These are phyloP conservation scores for Geotrichum europaeum DNA, from an alignment of 1,139 yeast genomes.

Conservation along the genomic window DNA sequence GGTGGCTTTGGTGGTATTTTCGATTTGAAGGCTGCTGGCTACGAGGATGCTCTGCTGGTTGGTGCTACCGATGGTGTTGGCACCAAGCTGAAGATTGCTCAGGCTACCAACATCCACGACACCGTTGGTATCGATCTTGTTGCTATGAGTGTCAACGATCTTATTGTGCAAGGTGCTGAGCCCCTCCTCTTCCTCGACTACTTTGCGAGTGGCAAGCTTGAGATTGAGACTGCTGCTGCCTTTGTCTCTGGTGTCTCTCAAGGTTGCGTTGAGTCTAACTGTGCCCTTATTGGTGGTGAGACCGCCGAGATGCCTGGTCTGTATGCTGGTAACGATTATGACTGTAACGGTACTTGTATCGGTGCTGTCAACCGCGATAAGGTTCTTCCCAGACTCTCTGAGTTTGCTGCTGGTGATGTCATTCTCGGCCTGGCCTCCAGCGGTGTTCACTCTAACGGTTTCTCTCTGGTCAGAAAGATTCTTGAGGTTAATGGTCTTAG, in stretches of 20 bases:
- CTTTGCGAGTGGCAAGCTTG: conserved; percentile 91
- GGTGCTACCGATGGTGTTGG: conserved; percentile 99
- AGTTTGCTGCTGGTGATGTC: conserved; percentile 73
- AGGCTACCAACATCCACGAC: conserved; percentile 77
- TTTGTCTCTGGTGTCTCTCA: conserved; percentile 95
- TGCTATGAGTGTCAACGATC: conserved; percentile 97
- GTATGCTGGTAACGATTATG: conserved; percentile 92
- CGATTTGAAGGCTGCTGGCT: conserved; percentile 85
- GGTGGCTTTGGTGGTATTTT: conserved; percentile 99
- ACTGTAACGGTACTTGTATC: conserved; percentile 95
- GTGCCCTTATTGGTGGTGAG: conserved; percentile 98
- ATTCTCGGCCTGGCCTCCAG: conserved; percentile 81
- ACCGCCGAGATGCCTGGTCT: conserved; percentile 99
- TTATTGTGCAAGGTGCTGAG: conserved; percentile 98
- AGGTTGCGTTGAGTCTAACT: conserved; percentile 91
- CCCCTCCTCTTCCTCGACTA: conserved; percentile 93
- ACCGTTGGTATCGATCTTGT: conserved; percentile 98
- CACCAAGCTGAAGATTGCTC: conserved; percentile 92
- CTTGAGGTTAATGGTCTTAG: conserved; percentile 65
- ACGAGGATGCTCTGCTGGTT: conserved; percentile 70
- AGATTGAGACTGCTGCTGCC: conserved; percentile 73
- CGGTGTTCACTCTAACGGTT: conserved; percentile 96
- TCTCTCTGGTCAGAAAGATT: conserved; percentile 91
- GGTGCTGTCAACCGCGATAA: conserved; percentile 89
- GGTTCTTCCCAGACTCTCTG: conserved; percentile 62